phyloP scores from a whole-genome alignment of 148 eudicot genomes.

The Suaeda aralocaspica region DNA sequence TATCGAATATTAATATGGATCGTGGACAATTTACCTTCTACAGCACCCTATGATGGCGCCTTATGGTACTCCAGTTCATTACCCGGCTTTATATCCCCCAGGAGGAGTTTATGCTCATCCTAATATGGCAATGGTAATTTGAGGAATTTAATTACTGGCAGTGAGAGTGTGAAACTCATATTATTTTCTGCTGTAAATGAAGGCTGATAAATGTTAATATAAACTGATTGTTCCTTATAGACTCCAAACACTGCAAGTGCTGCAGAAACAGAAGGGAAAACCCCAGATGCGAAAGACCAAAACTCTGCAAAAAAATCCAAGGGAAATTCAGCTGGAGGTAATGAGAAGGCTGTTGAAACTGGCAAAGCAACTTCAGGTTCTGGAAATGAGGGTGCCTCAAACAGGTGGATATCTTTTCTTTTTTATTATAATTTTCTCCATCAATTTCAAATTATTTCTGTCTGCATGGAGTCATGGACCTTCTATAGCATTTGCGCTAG shows the following conservation, averaged over 20 bases:
- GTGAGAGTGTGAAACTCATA: neutral
- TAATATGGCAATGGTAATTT: conserved; percentile 58
- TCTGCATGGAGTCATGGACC: too few species aligned
- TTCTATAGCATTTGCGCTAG: too few species aligned
- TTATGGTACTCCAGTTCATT: conserved; percentile 88
- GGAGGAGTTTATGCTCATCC: conserved; percentile 81
- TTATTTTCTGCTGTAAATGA: neutral
- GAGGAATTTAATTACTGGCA: neutral
- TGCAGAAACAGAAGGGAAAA: conserved; percentile 54
- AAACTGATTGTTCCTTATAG: conserved; percentile 26
- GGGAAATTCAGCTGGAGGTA: conserved; percentile 40
- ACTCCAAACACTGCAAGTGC: conserved; percentile 37
- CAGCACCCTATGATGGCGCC: conserved; percentile 74
- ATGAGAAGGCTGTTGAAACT: conserved; percentile 52
- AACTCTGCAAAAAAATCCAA: conserved; percentile 48
- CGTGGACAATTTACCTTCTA: conserved; percentile 16
- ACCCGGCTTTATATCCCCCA: conserved; percentile 78
- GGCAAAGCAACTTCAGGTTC: conserved; percentile 83
- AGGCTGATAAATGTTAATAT: neutral
- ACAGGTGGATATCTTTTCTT: conserved; percentile 43
- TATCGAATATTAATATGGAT: neutral
- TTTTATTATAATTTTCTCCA: neutral
- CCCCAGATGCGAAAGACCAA: conserved; percentile 45
- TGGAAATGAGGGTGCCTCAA: conserved; percentile 85
- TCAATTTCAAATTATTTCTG: too few species aligned